Conservation (phyloP, 768 basidiomycete genomes). For the Russula emetica region DNA sequence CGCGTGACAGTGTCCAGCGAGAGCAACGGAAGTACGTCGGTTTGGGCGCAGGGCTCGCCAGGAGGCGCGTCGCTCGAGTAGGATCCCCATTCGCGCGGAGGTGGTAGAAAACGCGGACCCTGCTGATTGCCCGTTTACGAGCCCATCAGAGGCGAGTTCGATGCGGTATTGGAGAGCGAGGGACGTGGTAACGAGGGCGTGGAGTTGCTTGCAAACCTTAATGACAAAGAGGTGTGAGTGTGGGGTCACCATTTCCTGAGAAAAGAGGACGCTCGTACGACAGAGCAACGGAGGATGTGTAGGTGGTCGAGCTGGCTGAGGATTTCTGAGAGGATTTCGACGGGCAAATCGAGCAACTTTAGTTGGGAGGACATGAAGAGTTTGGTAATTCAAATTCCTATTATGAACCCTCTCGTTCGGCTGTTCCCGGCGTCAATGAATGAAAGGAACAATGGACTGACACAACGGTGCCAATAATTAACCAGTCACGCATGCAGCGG, state of each 20-base stretch:
- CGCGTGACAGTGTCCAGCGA: constrained; percentile 42
- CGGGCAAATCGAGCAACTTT: constrained; percentile 17
- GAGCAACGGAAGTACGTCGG: constrained; percentile 29
- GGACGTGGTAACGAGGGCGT: constrained; percentile 27
- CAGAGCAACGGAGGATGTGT: constrained; percentile 9
- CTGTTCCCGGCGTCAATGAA: neutral
- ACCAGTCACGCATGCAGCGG: no score
- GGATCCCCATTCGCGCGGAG: constrained; percentile 35
- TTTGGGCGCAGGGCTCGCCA: constrained; percentile 38
- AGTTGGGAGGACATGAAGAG: neutral
- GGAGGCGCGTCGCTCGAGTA: constrained; percentile 36
- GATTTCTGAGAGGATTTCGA: constrained; percentile 21
- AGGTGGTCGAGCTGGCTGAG: constrained; percentile 7
- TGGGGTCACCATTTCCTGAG: neutral
- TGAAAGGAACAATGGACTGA: neutral
- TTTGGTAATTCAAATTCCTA: neutral
- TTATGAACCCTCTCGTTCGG: neutral
- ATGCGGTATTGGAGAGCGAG: constrained; percentile 34
- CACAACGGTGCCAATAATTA: no score
- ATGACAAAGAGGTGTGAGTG: neutral
- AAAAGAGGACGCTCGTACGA: neutral
- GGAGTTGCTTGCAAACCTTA: constrained; percentile 32
- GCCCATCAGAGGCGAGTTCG: constrained; percentile 34
- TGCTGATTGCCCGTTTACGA: constrained; percentile 31
- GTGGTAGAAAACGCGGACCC: constrained; percentile 24